phyloP scores from a whole-genome alignment of 371 early-diverging fungal species.

The Cladochytrium tenue region DNA sequence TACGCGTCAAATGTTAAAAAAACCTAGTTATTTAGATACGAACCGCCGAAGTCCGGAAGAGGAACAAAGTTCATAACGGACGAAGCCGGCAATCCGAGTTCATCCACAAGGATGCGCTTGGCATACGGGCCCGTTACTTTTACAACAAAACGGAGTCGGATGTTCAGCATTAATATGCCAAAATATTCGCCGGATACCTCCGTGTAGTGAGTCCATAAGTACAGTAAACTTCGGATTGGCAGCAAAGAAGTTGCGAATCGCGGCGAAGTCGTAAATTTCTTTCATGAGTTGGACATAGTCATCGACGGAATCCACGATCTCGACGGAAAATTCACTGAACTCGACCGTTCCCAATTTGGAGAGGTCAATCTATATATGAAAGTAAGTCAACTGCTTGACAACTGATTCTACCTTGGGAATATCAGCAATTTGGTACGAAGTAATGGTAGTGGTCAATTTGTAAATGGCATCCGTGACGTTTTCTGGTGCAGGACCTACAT shows the following conservation, averaged over 20 bases:
- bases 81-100: constrained; percentile 79
- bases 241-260: constrained; percentile 67
- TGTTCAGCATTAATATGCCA: background rate
- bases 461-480: constrained; percentile 88
- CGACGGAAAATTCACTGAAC: constrained; percentile 53
- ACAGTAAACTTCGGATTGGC: constrained; percentile 73
- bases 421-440: constrained; percentile 67
- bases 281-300: constrained; percentile 89
- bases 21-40: too few species aligned
- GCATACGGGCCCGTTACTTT: constrained; percentile 94
- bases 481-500: constrained; percentile 87
- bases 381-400: background rate
- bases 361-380: constrained; percentile 67
- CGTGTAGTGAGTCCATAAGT: constrained; percentile 95
- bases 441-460: constrained; percentile 70
- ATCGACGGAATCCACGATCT: constrained; percentile 85
- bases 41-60: constrained; percentile 87
- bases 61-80: constrained; percentile 86
- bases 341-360: constrained; percentile 61
- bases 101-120: constrained; percentile 79
- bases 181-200: constrained; percentile 55
- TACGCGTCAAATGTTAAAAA: too few species aligned
- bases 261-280: constrained; percentile 80
- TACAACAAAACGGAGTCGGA: background rate
- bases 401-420: constrained; percentile 63